Base-by-base conservation (phyloP, 1,284 basidiomycete genomes). In the Stereum hirsutum region DNA sequence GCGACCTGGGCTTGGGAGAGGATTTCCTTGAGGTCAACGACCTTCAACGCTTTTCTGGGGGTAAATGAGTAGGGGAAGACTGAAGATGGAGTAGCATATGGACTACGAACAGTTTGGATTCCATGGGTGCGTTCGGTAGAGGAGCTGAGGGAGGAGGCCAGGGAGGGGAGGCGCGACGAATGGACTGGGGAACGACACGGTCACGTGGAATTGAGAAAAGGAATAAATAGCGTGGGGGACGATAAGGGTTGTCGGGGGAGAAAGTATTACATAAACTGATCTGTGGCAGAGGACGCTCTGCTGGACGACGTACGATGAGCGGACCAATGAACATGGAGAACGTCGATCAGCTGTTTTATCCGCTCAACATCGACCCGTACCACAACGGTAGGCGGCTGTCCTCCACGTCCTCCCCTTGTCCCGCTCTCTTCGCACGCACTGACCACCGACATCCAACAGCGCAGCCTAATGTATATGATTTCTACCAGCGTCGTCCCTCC, bases 21-120 rank as follows among this genome's bases (percentile, higher is more conserved):
- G 50, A 85, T 70, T 43, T 74, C 69, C 54, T 69, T 79, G 59
- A 86, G 76, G 49, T 85, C 82, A 27, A 71, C 69, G 57, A 86
- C 81, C 60, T 82, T 85, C 65, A 85, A 75, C 2, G 75, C 59
- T 63, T 79, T 79, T 19, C 68, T 70, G 54, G 23, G 25, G 23
- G 10, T 20, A 21, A 5, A 46, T 53, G 44, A 53, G 46, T 34
- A 42, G 32, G 14, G 6, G 21, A 37, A 28, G 26, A 3, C 15
- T 27, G 15, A 35, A n/a, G 44, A 11, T 24, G 15, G 10, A 5
- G 17, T 20, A 10, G 34, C 20, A 32, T 39, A 36, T 27, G 32
- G 40, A 39, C 36, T 46, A 60, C 61, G 37, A 45, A 61, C 65
- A 68, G 55, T 54, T 79, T 75, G 15, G 68, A 46, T 41, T 78